phyloP scores from a whole-genome alignment of 495 filamentous ascomycete genomes.

The Penicillium turbatum region DNA sequence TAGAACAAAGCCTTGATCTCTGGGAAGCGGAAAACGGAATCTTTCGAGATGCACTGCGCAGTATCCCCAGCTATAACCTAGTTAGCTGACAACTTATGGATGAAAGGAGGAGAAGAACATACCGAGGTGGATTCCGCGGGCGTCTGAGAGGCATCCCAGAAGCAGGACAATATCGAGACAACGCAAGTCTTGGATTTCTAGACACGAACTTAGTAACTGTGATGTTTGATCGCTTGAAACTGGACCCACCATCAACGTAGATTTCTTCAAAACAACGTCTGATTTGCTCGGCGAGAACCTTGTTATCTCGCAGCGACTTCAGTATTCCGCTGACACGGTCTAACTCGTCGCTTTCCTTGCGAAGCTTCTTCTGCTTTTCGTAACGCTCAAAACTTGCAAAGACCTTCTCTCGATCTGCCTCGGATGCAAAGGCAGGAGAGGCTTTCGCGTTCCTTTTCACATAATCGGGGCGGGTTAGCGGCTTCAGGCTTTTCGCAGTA shows the following conservation, averaged over 20 bases:
- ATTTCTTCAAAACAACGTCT: constrained; percentile 36
- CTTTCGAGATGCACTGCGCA: constrained; percentile 44
- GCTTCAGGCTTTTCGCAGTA: constrained; percentile 12
- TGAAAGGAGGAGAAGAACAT: background rate
- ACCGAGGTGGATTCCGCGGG: constrained; percentile 39
- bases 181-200: constrained; percentile 43
- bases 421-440: constrained; percentile 28
- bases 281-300: constrained; percentile 16
- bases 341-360: constrained; percentile 30
- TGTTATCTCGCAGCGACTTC: constrained; percentile 8
- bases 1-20: constrained; percentile 40
- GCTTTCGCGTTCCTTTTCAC: constrained; percentile 14
- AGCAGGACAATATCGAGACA: constrained; percentile 36
- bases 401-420: constrained; percentile 23
- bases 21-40: constrained; percentile 40
- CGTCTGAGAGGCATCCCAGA: constrained; percentile 29
- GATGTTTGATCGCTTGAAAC: background rate
- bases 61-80: constrained; percentile 36
- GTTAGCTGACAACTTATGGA: background rate
- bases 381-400: constrained; percentile 36
- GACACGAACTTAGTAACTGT: constrained; percentile 4
- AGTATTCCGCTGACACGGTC: constrained; percentile 32
- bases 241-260: constrained; percentile 36
- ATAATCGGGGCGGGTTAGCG: constrained; percentile 32
- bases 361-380: constrained; percentile 29